A percentile compares a stretch with the other conserved stretches of the same genome.
phyloP scores from a whole-genome alignment of 2,329 filamentous ascomycete genomes.

The Pleurostoma richardsiae region DNA sequence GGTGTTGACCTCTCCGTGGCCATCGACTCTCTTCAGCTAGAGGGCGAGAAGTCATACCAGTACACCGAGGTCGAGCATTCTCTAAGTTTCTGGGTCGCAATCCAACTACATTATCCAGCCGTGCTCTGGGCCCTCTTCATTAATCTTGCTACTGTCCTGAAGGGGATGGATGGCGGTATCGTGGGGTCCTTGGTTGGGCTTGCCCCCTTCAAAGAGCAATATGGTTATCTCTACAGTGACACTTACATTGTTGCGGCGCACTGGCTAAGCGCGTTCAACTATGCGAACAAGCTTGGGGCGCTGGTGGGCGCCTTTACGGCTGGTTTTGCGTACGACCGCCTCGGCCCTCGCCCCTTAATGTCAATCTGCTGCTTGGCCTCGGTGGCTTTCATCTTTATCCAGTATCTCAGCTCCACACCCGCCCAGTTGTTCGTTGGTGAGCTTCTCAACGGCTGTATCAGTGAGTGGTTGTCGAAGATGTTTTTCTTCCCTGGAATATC shows the following conservation, averaged over 20 bases:
- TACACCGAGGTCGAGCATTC: conserved; percentile 3
- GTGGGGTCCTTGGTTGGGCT: conserved; percentile 5
- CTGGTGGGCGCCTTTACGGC: conserved; percentile 6
- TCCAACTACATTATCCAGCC: conserved; percentile 4
- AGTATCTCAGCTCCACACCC: conserved; percentile 36
- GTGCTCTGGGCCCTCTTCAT: conserved; percentile 5
- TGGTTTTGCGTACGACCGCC: conserved; percentile 6
- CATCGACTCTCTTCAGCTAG: background rate
- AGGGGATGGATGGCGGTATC: conserved; percentile 4
- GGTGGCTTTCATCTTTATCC: conserved; percentile 36
- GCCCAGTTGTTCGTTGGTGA: conserved; percentile 36
- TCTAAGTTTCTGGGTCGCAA: conserved; percentile 2
- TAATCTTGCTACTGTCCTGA: conserved; percentile 4
- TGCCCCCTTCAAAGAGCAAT: conserved; percentile 1
- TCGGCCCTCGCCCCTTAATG: conserved; percentile 20
- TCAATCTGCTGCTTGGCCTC: conserved; percentile 16
- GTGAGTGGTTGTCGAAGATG: too few relatives aligned
- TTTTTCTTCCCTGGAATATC: too few relatives aligned
- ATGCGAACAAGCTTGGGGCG: conserved; percentile 4
- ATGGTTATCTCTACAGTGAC: background rate
- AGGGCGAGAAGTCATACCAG: background rate
- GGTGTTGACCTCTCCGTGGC: background rate
- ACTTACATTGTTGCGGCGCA: conserved; percentile 3
- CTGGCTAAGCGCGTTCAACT: conserved; percentile 7
- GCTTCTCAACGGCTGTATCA: conserved; percentile 38